phyloP scores from a whole-genome alignment of 2,329 filamentous ascomycete species.

The Dactylonectria estremocensis region DNA sequence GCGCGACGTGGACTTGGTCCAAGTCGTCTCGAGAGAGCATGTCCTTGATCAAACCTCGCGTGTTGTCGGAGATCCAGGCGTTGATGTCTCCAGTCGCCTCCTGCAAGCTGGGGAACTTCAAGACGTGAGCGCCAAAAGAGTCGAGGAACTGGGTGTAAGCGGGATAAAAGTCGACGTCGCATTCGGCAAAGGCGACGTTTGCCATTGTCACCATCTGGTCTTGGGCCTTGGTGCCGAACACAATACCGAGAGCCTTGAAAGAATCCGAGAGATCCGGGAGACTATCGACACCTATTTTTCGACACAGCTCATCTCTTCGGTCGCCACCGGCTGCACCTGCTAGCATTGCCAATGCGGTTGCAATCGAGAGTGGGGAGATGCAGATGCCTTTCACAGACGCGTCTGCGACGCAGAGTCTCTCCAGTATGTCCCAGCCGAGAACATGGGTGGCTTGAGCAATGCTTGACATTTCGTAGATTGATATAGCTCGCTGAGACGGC shows the following conservation, averaged over 20 bases:
- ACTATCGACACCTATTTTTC: background rate
- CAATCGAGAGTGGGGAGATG: background rate
- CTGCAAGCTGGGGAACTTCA: background rate
- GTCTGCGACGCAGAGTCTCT: background rate
- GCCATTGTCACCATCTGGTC: constrained; percentile 4
- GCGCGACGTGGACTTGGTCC: background rate
- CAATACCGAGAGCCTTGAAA: background rate
- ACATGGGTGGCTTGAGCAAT: background rate
- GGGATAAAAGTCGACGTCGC: background rate
- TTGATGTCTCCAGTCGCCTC: background rate
- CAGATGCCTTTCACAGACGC: background rate
- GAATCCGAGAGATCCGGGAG: background rate
- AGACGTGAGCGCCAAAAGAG: background rate
- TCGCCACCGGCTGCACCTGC: background rate
- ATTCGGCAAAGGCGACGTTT: background rate
- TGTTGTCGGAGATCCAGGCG: background rate
- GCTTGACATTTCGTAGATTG: background rate
- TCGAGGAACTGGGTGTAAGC: constrained; percentile 8
- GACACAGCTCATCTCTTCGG: background rate
- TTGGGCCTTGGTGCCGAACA: background rate
- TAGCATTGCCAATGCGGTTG: background rate
- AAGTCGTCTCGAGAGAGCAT: background rate
- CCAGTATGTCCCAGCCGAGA: constrained; percentile 8
- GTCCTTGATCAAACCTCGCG: constrained; percentile 7
- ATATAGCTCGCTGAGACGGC: no score